These are phyloP conservation scores for Atkinsonella hypoxylon DNA, from an alignment of 2,329 filamentous ascomycete species.

Conservation along the genomic window DNA sequence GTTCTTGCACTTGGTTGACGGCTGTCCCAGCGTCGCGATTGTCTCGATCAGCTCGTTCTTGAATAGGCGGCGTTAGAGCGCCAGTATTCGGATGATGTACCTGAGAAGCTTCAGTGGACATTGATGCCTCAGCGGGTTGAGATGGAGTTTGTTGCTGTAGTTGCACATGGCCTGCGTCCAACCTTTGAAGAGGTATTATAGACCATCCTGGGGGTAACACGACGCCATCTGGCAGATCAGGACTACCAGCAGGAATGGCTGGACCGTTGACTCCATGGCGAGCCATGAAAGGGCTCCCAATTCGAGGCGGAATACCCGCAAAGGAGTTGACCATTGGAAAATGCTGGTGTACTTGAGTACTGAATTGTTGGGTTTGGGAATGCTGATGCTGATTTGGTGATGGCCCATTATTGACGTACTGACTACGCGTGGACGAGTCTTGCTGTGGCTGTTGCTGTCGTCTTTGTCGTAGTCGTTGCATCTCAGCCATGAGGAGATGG, in stretches of 20 bases:
- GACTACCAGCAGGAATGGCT: conserved; percentile 46
- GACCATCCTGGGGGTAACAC: conserved; percentile 54
- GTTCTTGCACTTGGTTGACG: not conserved
- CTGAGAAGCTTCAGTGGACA: conserved; percentile 9
- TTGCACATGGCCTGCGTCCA: conserved; percentile 25
- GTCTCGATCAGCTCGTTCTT: not conserved
- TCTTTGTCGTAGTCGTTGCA: conserved; percentile 49
- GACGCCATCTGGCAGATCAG: conserved; percentile 52
- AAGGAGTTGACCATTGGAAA: conserved; percentile 12
- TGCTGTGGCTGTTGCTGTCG: conserved; percentile 24
- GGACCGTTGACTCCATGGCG: conserved; percentile 36
- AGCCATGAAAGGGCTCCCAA: conserved; percentile 29
- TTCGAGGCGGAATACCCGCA: conserved; percentile 20
- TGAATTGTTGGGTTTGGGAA: conserved; percentile 9
- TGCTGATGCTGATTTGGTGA: conserved; percentile 7
- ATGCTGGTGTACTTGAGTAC: conserved; percentile 11
- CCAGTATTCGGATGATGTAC: conserved; percentile 5
- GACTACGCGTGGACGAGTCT: conserved; percentile 15
- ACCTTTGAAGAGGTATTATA: conserved; percentile 46
- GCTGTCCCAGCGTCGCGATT: not conserved
- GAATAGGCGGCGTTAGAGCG: not conserved
- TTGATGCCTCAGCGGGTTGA: conserved; percentile 6
- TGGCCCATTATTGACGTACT: conserved; percentile 6
- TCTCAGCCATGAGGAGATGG: conserved; percentile 54
- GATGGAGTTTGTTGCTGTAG: conserved; percentile 9